Evolutionary conservation across 1,139 yeast genomes (phyloP).

Genomic region (Arxiozyma heterogenica): DNA sequence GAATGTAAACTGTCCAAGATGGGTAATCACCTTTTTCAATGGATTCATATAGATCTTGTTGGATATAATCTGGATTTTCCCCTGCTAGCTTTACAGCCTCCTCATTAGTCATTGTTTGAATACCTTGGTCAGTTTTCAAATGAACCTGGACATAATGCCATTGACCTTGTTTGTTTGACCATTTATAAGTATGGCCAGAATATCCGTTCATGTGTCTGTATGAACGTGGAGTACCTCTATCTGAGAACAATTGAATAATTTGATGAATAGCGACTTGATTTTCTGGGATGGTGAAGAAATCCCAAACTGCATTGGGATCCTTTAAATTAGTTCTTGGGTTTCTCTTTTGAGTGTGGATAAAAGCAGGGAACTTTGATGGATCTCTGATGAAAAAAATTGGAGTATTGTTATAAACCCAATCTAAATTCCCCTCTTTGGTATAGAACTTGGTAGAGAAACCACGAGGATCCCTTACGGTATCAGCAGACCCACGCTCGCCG

Average conservation of each 20-base stretch:
- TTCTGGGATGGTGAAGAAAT: slow-evolving; percentile 45
- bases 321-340: slow-evolving; percentile 76
- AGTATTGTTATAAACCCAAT: slow-evolving; percentile 55
- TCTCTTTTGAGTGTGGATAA: slow-evolving; percentile 58
- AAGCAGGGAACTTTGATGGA: slow-evolving; percentile 49
- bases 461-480: slow-evolving; percentile 52
- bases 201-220: slow-evolving; percentile 63
- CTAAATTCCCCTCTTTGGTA: slow-evolving; percentile 52
- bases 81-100: slow-evolving; percentile 53
- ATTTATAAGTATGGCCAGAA: slow-evolving; percentile 65
- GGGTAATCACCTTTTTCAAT: slow-evolving; percentile 54
- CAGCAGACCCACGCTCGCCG: slow-evolving; percentile 50
- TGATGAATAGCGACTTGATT: slow-evolving; percentile 62
- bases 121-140: slow-evolving; percentile 51
- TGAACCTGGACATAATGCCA: slow-evolving; percentile 62
- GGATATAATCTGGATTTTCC: slow-evolving; percentile 55
- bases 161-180: slow-evolving; percentile 58
- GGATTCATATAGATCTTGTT: slow-evolving; percentile 53
- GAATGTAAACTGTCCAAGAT: slow-evolving; percentile 56
- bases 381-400: slow-evolving; percentile 52
- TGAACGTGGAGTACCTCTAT: slow-evolving; percentile 60
- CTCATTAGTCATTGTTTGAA: slow-evolving; percentile 44
- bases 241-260: slow-evolving; percentile 52
- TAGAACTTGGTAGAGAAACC: slow-evolving; percentile 49
- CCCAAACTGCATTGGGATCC: slow-evolving; percentile 70